These are phyloP conservation scores for Colletotrichum neosansevieriae DNA, from an alignment of 2,329 filamentous ascomycete species.

Conservation along the genomic window DNA sequence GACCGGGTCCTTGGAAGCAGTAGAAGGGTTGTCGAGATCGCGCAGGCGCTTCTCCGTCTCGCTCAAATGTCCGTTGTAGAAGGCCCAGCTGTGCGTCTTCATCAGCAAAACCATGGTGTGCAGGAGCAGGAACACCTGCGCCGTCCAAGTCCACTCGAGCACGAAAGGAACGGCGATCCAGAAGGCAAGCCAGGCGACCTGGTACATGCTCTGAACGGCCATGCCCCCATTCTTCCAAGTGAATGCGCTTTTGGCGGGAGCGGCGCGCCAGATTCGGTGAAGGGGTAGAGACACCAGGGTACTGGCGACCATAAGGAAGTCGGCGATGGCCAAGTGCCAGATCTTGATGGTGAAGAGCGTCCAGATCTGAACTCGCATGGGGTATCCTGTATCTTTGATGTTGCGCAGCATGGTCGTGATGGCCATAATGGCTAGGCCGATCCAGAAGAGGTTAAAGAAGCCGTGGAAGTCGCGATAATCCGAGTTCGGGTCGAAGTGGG, in stretches of 20 bases:
- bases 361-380: constrained; percentile 89
- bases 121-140: constrained; percentile 93
- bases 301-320: constrained; percentile 85
- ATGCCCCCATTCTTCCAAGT: constrained; percentile 85
- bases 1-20: constrained; percentile 70
- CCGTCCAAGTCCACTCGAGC: constrained; percentile 94
- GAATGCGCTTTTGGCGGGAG: constrained; percentile 63
- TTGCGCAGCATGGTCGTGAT: constrained; percentile 94
- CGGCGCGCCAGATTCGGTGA: constrained; percentile 73
- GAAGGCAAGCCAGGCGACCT: constrained; percentile 80
- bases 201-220: constrained; percentile 84
- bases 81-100: constrained; percentile 99
- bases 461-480: constrained; percentile 95
- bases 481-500: constrained; percentile 93
- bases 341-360: constrained; percentile 88
- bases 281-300: constrained; percentile 80
- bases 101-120: constrained; percentile 93
- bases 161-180: constrained; percentile 90
- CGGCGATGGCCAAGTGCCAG: constrained; percentile 85
- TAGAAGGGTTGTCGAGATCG: constrained; percentile 79
- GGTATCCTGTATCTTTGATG: constrained; percentile 91
- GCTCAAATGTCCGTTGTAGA: constrained; percentile 96
- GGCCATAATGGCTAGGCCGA: constrained; percentile 95
- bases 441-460: constrained; percentile 99
- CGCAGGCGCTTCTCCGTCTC: constrained; percentile 86